Base-by-base conservation (phyloP, 371 early-diverging fungal species). In the Saksenaea oblongispora region DNA sequence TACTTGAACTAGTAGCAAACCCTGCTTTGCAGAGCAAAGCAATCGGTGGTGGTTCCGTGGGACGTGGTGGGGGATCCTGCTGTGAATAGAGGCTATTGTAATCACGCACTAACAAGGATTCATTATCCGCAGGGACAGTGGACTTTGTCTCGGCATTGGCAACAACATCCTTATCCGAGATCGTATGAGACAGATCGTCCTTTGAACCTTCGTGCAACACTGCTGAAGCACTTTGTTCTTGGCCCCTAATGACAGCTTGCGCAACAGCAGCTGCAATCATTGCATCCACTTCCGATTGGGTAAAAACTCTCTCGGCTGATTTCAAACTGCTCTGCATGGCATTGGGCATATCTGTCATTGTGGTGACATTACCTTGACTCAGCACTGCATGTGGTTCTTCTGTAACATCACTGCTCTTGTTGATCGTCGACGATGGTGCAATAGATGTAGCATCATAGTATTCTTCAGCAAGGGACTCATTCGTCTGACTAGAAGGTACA, bases 211-310 rank as follows among this genome's bases (percentile, higher is more conserved):
- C 71, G 27, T 36, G 26, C 22, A 54, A 22, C 15, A 22, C 4
- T 31, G 17, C 28, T 24, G 55, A 3, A 13, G 58, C 62, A 53
- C 53, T 15, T 28, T 67, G 36, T n/a, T 41, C 66, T n/a, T 59
- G 41, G 15, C 39, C 60, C 42, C 67, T 68, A 9, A 68, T 62
- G 27, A 76, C 17, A 5, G 76, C 77, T 7, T 57, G 59, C 36
- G 77, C 75, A 10, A 80, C 77, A 18, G 80, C 80, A 44, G 77
- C 64, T 17, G 71, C 77, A 61, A 80, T 64, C 61, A 80, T 56
- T 10, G 62, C 68, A 64, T 80, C 73, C 0, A 74, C 62, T 57
- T 76, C 77, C 10, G 64, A 61, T 51, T 73, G 74, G 24, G 63
- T 47, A 47, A 47, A 47, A 0, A 22, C 22, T 22, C 22, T 22